Evolutionary conservation across 208 protist species (phyloP).

Genomic region (Leishmania mexicana): DNA sequence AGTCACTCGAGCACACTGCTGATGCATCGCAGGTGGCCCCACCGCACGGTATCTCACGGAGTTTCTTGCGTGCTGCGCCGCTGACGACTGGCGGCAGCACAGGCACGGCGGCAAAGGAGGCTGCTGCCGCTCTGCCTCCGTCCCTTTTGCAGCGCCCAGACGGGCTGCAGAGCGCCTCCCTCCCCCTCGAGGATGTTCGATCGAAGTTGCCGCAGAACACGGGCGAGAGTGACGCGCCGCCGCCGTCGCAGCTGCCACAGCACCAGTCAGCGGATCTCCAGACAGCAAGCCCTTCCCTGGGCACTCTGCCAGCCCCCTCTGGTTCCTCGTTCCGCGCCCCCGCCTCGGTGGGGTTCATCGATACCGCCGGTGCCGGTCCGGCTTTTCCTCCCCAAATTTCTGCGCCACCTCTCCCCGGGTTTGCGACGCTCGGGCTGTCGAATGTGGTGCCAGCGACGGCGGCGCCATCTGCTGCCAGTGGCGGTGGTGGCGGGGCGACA

Average conservation of each 20-base stretch:
- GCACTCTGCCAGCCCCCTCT: not conserved
- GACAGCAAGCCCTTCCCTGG: not conserved
- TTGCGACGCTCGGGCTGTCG: not conserved
- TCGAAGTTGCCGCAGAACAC: slow-evolving; percentile 1
- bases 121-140: not conserved
- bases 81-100: not conserved
- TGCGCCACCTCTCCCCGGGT: not conserved
- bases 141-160: not conserved
- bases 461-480: not conserved
- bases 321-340: not conserved
- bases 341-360: not conserved
- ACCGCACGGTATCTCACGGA: not conserved
- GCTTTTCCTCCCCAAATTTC: too few species aligned
- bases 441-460: not conserved
- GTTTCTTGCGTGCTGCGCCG: not conserved
- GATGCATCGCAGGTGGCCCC: not conserved
- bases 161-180: slow-evolving; percentile 3
- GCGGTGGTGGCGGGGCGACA: not conserved
- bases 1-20: slow-evolving; percentile 10
- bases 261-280: not conserved
- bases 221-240: not conserved
- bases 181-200: slow-evolving; percentile 9
- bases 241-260: not conserved
- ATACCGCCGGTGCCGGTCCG: not conserved
- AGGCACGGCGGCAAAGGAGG: not conserved